These are phyloP conservation scores for Sambucus nigra DNA, from an alignment of 129 eudicot species.

Conservation along the genomic window DNA sequence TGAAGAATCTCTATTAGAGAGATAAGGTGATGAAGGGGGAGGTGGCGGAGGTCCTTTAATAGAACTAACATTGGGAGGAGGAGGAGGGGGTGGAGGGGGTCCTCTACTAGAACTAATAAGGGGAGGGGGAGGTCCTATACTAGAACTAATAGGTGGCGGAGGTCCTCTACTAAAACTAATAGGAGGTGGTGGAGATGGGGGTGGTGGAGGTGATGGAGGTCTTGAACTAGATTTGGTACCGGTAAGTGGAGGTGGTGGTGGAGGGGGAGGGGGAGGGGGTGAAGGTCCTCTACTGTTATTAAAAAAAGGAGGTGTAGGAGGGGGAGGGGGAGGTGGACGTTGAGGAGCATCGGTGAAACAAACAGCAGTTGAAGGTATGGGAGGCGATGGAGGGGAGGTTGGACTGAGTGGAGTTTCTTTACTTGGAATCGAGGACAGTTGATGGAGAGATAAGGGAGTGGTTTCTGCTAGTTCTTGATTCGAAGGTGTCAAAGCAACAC, in stretches of 20 bases:
- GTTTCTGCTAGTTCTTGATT: slow-evolving; percentile 19
- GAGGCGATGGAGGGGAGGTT: slow-evolving; percentile 10
- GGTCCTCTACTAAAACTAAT: slow-evolving; percentile 8
- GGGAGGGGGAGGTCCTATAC: slow-evolving; percentile 28
- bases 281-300: not conserved
- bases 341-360: slow-evolving; percentile 15
- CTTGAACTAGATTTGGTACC: no score
- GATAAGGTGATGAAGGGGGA: slow-evolving; percentile 21
- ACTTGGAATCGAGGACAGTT: slow-evolving; percentile 7
- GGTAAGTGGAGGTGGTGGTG: slow-evolving; percentile 23
- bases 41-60: slow-evolving; percentile 12
- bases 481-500: slow-evolving; percentile 16
- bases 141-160: slow-evolving; percentile 11
- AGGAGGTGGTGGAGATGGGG: slow-evolving; percentile 11
- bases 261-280: slow-evolving; percentile 13
- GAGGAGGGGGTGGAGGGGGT: slow-evolving; percentile 31
- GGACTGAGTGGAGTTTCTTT: slow-evolving; percentile 13
- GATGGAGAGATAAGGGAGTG: slow-evolving; percentile 1
- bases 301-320: slow-evolving; percentile 3
- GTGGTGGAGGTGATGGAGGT: slow-evolving; percentile 19
- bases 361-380: slow-evolving; percentile 13
- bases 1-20: not conserved
- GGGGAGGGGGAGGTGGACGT: slow-evolving; percentile 19
- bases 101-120: slow-evolving; percentile 1
- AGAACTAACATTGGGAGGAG: slow-evolving; percentile 16